Conservation (phyloP, 2,329 filamentous ascomycete genomes). For the Aspergillus awamori region DNA sequence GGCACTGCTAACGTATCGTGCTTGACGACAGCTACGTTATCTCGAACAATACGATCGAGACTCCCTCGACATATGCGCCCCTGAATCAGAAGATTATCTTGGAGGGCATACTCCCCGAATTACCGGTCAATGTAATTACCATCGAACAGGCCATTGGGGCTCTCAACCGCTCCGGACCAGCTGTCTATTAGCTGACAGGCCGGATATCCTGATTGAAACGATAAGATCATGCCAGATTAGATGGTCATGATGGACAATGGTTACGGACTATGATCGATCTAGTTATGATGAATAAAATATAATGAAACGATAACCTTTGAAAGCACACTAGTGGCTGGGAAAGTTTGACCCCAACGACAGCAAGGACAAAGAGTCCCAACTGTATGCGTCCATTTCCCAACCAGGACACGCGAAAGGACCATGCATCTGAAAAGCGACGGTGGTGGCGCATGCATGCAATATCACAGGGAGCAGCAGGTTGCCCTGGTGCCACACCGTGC, state of each 20-base stretch:
- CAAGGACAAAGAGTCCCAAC: background rate
- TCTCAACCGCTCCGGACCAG: constrained; percentile 2
- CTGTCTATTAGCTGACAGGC: background rate
- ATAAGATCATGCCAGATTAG: background rate
- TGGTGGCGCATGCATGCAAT: constrained; percentile 6
- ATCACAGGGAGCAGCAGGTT: constrained; percentile 3
- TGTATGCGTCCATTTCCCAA: background rate
- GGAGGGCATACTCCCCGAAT: background rate
- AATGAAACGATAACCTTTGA: too few relatives aligned
- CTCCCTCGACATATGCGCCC: background rate
- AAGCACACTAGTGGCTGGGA: too few relatives aligned
- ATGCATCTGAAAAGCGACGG: background rate
- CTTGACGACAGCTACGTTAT: constrained; percentile 1
- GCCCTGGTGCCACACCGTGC: background rate
- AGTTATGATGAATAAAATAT: too few relatives aligned
- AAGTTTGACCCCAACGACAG: background rate
- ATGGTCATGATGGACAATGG: background rate
- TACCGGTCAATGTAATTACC: constrained; percentile 2
- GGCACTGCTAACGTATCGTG: background rate
- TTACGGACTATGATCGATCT: background rate
- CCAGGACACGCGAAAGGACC: background rate
- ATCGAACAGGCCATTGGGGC: constrained; percentile 6
- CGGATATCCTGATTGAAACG: background rate
- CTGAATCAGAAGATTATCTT: background rate
- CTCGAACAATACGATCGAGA: constrained; percentile 3